Evolutionary conservation across 352 stramenopile genomes (phyloP), one percentile per base, ranked within the genome.

Genomic region (Phytopythium cucurbitacearum): DNA sequence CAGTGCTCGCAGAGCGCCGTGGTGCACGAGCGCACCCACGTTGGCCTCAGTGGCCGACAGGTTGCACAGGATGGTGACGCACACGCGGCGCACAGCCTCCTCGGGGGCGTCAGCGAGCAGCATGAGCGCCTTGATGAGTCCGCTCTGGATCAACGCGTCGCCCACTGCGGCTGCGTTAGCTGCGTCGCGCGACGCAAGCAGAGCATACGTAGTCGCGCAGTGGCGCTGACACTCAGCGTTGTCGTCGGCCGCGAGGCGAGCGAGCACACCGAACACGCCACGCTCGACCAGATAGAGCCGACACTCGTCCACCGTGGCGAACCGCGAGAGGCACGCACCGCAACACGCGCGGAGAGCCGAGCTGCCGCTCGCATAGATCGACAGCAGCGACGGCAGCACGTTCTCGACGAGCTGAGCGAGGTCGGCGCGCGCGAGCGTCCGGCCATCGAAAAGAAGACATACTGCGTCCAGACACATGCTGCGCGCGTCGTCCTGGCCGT

Each of bases 61-160:
- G 57, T 98, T 98, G 60, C 87, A 97, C 3, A 98, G 65, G 8
- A 91, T 95, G 48, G 95, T 90, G 21, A 90, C 91, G 51, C 80
- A 91, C 8, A 74, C 69, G 42, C 80, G 80, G 11, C 80, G 80
- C 16, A 91, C 77, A 1, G 67, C 71, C 48, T 87, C 80, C 52
- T 91, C 80, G 0, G 80, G 80, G n/a, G 80, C 80, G 0, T 76
- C 78, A 5, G 80, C 73, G 1, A 91, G 53, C 36, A 82, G 67
- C 33, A 74, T 80, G 15, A 91, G 70, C n/a, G 80, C 76, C 55
- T 91, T 85, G 53, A 89, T 72, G 40, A 91, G 80, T 0, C 80
- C 77, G 34, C 69, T 74, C 33, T 64, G 45, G 12, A 89, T 84
- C 35, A 91, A 60, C 36, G 59, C 57, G 7, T 63, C 55, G 8